Percentiles rank a stretch among this genome's conserved stretches.
phyloP scores from a whole-genome alignment of 2,329 filamentous ascomycete species.

The Dothidotthia symphoricarpi region DNA sequence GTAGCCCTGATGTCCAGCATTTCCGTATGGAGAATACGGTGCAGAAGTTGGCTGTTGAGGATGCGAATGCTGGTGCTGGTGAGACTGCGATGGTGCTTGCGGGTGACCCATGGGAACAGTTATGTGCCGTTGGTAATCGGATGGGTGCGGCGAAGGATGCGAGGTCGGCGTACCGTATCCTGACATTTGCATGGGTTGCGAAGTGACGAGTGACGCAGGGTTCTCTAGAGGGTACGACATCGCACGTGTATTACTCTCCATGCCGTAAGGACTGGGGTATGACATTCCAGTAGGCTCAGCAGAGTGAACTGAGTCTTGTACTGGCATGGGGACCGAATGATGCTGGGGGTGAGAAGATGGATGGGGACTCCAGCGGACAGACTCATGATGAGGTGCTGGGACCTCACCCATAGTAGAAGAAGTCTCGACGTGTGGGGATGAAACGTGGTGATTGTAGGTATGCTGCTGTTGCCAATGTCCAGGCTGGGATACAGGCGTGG shows the following conservation, averaged over 20 bases:
- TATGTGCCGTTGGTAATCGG: slow-evolving; percentile 41
- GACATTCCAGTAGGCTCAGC: slow-evolving; percentile 31
- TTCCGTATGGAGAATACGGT: slow-evolving; percentile 30
- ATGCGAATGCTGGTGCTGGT: slow-evolving; percentile 17
- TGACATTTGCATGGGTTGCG: slow-evolving; percentile 39
- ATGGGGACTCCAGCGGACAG: slow-evolving; percentile 37
- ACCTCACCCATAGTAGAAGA: slow-evolving; percentile 32
- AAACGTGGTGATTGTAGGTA: slow-evolving; percentile 32
- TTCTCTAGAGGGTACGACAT: slow-evolving; percentile 44
- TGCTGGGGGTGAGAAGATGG: slow-evolving; percentile 35
- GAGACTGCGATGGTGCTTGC: slow-evolving; percentile 24
- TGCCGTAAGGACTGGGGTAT: slow-evolving; percentile 39
- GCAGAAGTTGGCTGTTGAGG: slow-evolving; percentile 29
- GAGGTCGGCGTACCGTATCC: slow-evolving; percentile 41
- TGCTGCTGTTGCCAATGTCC: slow-evolving; percentile 41
- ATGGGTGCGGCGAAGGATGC: slow-evolving; percentile 38
- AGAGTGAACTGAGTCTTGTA: slow-evolving; percentile 32
- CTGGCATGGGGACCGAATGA: slow-evolving; percentile 34
- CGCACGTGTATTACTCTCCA: slow-evolving; percentile 40
- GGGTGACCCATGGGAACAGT: slow-evolving; percentile 38
- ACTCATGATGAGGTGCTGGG: slow-evolving; percentile 26
- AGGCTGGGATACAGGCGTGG: slow-evolving; percentile 38
- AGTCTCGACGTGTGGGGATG: slow-evolving; percentile 38
- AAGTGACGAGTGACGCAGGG: slow-evolving; percentile 33
- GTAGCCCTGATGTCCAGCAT: slow-evolving; percentile 31